These are phyloP conservation scores for Leccinum fibrillosum DNA, from an alignment of 768 basidiomycete species.

Conservation along the genomic window DNA sequence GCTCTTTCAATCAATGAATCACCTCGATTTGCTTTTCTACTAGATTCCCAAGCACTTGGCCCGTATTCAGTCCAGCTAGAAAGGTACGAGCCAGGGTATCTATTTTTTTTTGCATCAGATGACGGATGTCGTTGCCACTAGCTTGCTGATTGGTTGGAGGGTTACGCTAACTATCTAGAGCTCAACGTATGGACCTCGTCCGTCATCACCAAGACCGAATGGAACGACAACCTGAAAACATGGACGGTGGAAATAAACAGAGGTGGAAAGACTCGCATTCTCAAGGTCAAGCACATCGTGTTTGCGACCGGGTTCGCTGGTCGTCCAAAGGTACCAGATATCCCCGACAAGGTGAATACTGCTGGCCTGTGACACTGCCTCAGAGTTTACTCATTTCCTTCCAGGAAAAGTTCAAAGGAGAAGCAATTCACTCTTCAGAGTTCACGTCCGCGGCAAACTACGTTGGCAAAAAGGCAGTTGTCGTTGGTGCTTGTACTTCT, in stretches of 20 bases:
- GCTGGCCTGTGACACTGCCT: background rate
- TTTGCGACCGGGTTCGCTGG: slow-evolving; percentile 55
- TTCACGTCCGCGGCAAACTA: slow-evolving; percentile 48
- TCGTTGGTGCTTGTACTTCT: slow-evolving; percentile 69
- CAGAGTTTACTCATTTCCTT: background rate
- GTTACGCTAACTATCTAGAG: slow-evolving; percentile 56
- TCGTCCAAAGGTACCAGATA: slow-evolving; percentile 41
- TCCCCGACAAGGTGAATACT: slow-evolving; percentile 39
- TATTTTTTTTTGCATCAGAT: background rate
- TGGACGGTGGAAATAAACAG: slow-evolving; percentile 46
- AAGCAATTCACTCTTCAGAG: slow-evolving; percentile 48
- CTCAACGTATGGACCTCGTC: slow-evolving; percentile 62
- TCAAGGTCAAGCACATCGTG: slow-evolving; percentile 47
- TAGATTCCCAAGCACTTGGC: slow-evolving; percentile 37
- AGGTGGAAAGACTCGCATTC: slow-evolving; percentile 33
- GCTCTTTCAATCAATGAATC: slow-evolving; percentile 36
- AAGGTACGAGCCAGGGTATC: slow-evolving; percentile 34
- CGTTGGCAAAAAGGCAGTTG: slow-evolving; percentile 59
- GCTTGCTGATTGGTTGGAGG: slow-evolving; percentile 68
- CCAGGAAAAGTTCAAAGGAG: slow-evolving; percentile 52
- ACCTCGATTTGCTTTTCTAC: slow-evolving; percentile 33
- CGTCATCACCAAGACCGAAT: slow-evolving; percentile 35
- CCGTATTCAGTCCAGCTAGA: slow-evolving; percentile 45
- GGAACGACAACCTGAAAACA: slow-evolving; percentile 35
- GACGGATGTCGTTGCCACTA: slow-evolving; percentile 16